Evolutionary conservation across 495 filamentous ascomycete genomes (phyloP), one percentile per base, ranked within the genome.

Genomic region (Collariella sp.): DNA sequence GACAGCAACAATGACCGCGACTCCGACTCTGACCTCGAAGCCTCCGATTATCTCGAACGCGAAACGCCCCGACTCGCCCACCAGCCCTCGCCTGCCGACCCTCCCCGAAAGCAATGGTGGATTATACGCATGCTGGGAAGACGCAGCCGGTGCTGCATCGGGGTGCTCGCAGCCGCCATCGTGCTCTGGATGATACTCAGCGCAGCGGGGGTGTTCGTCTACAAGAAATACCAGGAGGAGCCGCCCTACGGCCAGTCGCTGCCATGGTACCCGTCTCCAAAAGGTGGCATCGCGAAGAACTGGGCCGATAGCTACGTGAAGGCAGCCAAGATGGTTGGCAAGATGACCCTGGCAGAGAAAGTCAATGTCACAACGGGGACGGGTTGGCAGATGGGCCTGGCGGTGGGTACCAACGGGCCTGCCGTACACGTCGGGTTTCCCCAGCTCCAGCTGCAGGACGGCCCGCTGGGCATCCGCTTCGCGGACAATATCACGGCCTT

Each of bases 321-420:
- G 66, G 93, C 93, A 0, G 80, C 83, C 40, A 76, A 74, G 52
- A 67, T 98, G 72, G 93, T 96, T 0, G 65, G 72, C 48, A 76
- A 79, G 64, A 95, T 98, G 91, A 88, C 81, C 10, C 69, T 98
- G 35, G 73, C 85, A 24, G 91, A 96, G 65, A 98, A 96, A 67
- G 87, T 98, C 50, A 96, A 96, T 67, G 76, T 96, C 58, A 96
- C 93, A 0, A 95, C 91, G 0, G 91, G 91, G 0, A 90, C 83
- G 0, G 91, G 93, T 7, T 96, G 91, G 91, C 73, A 79, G 65
- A 91, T 91, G 85, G 89, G 85, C 0, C 75, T 89, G 44, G 93
- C 90, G 51, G 89, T 97, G 5, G 93, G 91, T 16, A 96, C 95
- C 67, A 96, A 89, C 7, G 88, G 79, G 1, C 79, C 85, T 29